Evolutionary conservation across 306 rosid genomes (phyloP).

Genomic region (Casuarina equisetifolia): DNA sequence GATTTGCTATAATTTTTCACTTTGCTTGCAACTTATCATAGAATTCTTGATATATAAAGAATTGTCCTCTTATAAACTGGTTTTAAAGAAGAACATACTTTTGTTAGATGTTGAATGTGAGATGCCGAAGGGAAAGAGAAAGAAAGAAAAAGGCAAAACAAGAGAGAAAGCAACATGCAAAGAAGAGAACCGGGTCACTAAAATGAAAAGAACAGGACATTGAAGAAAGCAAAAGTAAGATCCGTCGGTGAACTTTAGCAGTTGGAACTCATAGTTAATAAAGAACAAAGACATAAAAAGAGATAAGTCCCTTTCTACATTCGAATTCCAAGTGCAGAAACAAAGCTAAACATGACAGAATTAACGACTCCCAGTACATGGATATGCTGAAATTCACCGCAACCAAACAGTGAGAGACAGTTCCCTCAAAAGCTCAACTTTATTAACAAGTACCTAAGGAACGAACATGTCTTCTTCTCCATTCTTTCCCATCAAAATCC

Average conservation of each 20-base stretch:
- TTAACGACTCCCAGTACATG: background rate
- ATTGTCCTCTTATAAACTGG: too few relatives aligned
- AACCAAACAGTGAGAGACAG: constrained; percentile 6
- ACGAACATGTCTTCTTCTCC: constrained; percentile 33
- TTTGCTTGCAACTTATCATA: too few relatives aligned
- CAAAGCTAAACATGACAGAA: background rate
- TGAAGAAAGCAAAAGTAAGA: constrained; percentile 6
- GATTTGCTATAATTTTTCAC: too few relatives aligned
- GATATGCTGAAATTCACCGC: background rate
- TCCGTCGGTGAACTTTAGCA: background rate
- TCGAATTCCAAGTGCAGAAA: background rate
- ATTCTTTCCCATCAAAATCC: constrained; percentile 25
- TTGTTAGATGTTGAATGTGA: background rate
- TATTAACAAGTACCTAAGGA: constrained; percentile 46
- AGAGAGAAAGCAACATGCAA: background rate
- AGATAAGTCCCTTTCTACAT: background rate
- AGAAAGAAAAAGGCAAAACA: background rate
- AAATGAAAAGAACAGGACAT: background rate
- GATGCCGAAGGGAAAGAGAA: background rate
- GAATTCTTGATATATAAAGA: too few relatives aligned
- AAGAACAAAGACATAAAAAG: background rate
- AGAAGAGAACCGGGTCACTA: background rate
- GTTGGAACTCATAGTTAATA: constrained; percentile 1
- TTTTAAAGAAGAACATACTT: background rate
- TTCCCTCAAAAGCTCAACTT: constrained; percentile 25